Evolutionary conservation across 2,329 filamentous ascomycete species (phyloP).

Genomic region (Epichloe hybrida): DNA sequence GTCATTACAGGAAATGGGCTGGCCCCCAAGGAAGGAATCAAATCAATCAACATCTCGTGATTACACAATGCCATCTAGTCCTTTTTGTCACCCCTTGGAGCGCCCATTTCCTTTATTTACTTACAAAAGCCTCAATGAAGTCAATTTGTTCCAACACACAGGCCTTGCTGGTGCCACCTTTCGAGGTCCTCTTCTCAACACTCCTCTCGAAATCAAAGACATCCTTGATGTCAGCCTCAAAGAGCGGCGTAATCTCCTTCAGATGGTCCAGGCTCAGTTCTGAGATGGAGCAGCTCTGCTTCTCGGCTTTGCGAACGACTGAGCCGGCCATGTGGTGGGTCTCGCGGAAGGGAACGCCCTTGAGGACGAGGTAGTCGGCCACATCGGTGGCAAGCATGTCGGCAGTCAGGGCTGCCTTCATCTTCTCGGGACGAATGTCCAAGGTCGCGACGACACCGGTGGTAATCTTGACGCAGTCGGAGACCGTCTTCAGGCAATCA

Average conservation of each 20-base stretch:
- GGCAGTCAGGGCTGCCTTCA: conserved; percentile 4
- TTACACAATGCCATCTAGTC: no score
- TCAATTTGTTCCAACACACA: conserved; percentile 5
- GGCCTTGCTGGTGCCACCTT: conserved; percentile 5
- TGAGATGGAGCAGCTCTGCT: conserved; percentile 3
- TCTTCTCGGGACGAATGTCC: conserved; percentile 2
- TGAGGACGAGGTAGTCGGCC: conserved; percentile 7
- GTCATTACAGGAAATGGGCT: no score
- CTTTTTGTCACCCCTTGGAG: no score
- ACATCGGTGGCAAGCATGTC: conserved; percentile 9
- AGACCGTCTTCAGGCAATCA: background rate
- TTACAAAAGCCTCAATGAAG: background rate
- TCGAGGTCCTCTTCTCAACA: conserved; percentile 5
- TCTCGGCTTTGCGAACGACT: conserved; percentile 5
- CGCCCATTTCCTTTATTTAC: background rate
- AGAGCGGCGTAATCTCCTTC: conserved; percentile 3
- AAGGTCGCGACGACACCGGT: conserved; percentile 1
- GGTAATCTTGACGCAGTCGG: background rate
- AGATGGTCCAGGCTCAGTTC: conserved; percentile 4
- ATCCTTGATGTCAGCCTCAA: conserved; percentile 4
- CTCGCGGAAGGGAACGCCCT: conserved; percentile 6
- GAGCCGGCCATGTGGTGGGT: conserved; percentile 7
- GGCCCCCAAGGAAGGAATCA: no score
- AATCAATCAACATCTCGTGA: no score
- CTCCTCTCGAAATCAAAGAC: conserved; percentile 7